These are phyloP conservation scores for Plasmodium falciparum DNA, from an alignment of 169 alveolate species.

Conservation along the genomic window DNA sequence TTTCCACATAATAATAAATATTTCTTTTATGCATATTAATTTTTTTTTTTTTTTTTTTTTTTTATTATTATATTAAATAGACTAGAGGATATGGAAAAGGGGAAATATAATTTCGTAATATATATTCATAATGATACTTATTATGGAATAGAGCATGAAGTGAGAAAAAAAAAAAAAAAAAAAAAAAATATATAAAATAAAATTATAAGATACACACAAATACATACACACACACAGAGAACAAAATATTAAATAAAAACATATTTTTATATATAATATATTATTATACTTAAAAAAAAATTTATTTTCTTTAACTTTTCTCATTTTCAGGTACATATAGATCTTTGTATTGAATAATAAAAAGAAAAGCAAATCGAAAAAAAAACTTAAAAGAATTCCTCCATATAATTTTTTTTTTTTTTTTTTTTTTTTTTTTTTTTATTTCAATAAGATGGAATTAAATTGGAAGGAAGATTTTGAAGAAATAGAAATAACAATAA, in stretches of 20 bases:
- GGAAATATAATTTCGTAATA: conserved; percentile 29
- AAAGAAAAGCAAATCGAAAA: not conserved
- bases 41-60: conserved; percentile 23
- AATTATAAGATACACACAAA: too few species aligned
- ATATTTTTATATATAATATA: too few species aligned
- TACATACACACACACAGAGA: too few species aligned
- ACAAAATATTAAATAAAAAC: too few species aligned
- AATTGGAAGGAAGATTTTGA: conserved; percentile 57
- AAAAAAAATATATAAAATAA: too few species aligned
- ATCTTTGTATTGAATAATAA: conserved; percentile 39
- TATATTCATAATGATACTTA: conserved; percentile 53
- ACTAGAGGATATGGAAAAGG: conserved; percentile 39
- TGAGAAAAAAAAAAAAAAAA: conserved; percentile 1
- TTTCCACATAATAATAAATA: not conserved
- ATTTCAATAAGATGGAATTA: conserved; percentile 19
- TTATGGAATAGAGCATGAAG: conserved; percentile 64
- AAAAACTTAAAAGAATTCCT: too few species aligned
- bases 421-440: too few species aligned
- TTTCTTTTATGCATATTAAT: not conserved
- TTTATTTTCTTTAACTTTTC: not conserved
- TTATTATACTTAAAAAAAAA: too few species aligned
- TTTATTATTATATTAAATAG: conserved; percentile 6
- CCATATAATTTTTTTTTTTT: too few species aligned
- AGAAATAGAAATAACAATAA: conserved; percentile 27
- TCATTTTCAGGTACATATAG: conserved; percentile 44